Evolutionary conservation across 2,329 filamentous ascomycete genomes (phyloP), one percentile per base, ranked within the genome.

Genomic region (Xylaria sp.): DNA sequence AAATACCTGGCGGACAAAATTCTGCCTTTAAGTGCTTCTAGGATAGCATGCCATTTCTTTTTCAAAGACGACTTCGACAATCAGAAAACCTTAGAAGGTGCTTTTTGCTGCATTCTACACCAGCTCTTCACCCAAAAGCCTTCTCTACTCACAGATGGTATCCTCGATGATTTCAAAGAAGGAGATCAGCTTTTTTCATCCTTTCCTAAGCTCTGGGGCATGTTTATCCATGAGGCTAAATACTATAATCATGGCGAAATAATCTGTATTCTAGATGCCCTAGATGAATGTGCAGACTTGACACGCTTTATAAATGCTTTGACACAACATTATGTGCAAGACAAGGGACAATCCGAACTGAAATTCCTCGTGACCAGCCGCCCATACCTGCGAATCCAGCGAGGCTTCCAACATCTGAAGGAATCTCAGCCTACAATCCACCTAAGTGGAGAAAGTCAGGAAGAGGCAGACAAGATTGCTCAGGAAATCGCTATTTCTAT

Each of bases 11-110:
- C 80, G 0, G 80, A 84, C 31, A 12, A 71, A 0, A 63, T 76
- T 0, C 66, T 83, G 2, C 56, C 60, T 0, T 72, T 33, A 0
- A 72, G 18, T 1, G 1, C 54, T 0, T 25, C 49, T 0, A 63
- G 71, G 25, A 79, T 73, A 0, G 74, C 72, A 2, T 82, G 79
- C 58, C 84, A 83, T 57, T 85, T 83, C 74, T 84, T 84, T 71
- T 84, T 84, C 75, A 83, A 83, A n/a, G 81, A 83, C 15, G 76
- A 77, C 48, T 79, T 78, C n/a, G 71, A 76, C 3, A 78, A 82
- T n/a, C 80, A 69, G n/a, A 67, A 33, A 9, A 46, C 23, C 28
- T 5, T 41, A 1, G n/a, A 15, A 20, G 39, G 23, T 18, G 67
- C 67, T 4, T 13, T 69, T 1, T 43, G 67, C 33, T 66, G 64